Evolutionary conservation across 2,329 filamentous ascomycete species (phyloP), one percentile per base, ranked within the genome.

Genomic region (Arthrinium puccinioides): DNA sequence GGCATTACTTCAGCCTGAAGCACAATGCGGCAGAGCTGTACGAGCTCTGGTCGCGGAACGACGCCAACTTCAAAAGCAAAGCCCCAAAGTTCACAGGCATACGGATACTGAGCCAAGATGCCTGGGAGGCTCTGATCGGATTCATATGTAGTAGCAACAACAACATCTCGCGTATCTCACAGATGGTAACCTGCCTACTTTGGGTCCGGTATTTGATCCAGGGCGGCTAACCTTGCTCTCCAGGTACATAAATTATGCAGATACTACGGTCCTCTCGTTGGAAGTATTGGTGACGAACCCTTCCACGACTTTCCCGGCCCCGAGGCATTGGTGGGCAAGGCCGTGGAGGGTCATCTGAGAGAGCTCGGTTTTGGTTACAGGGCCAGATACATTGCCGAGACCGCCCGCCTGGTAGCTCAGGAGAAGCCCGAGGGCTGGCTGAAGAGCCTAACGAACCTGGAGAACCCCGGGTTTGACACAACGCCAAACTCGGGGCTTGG

Each of bases 121-220:
- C 90, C 1, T 98, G 94, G 92, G 92, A 98, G 61, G 81, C 92
- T 1, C 69, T 98, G 16, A 70, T 98, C 18, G 82, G 84, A 39
- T 98, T 98, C 61, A 98, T 98, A 46, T 98, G 92, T 70, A 96
- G 89, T 62, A 95, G 88, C 62, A 98, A 98, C 63, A 98, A 98
- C 64, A 96, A 98, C 57, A 98, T 98, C 43, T 75, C 82, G 3
- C 79, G 92, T 26, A 98, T 98, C 57, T 90, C 86, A 5, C 86
- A 94, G 61, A 98, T 98, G 92, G 88, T 84, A 52, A 45, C 25
- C 19, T 13, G 14, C 21, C 5, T 15, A 8, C 7, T 28, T 27
- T 14, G 5, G n/a, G 13, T n/a, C 28, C 5, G 9, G 5, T 34
- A 26, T 18, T 11, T 13, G 8, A 28, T 33, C 44, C 23, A 39